Base-by-base conservation (phyloP, 1,139 yeast genomes). In the Debaryomyces nepalensis region DNA sequence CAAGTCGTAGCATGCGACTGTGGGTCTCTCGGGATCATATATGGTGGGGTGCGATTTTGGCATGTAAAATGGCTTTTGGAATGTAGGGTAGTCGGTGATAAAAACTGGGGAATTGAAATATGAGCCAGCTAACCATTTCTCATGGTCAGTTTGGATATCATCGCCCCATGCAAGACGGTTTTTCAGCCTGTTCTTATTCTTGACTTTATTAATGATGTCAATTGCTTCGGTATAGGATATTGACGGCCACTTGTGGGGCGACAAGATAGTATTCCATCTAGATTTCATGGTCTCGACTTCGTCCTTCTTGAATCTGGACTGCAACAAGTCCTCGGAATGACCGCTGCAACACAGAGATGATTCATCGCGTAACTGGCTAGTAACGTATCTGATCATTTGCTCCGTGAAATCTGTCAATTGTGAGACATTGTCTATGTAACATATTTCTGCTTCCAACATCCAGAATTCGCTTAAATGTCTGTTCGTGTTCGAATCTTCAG, bases 401-500 rank as follows among this genome's bases (percentile, higher is more conserved):
- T 90, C 96, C 1, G 86, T 80, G 42, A 89, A 77, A 2, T 57
- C 57, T 10, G 93, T 83, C 42, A 95, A 66, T 48, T 85, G 86
- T 2, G 61, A 57, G 5, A 90, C 73, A 10, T 69, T 62, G 8
- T 77, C 73, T 2, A 86, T 66, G 59, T 87, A 87, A 10, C 90
- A 82, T 22, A 90, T 62, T 58, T 95, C 99, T 0, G 91, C 96
- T 63, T 95, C 99, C 3, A 93, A 67, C 97, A 95, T 91, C 97
- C 98, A 93, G 63, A 95, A 95, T 61, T 95, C 99, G 48, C 95
- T 80, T 48, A 95, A 66, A 60, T 95, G 99, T 37, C 99, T 75
- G 53, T 83, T 87, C 0, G 99, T 95, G 54, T 89, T 90, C 40
- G 96, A 87, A 39, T 79, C 79, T 58, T 95, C 99, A 0, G 99